Conservation (phyloP, 192 early-diverging fungal genomes). For the Rhizophagus sp. region DNA sequence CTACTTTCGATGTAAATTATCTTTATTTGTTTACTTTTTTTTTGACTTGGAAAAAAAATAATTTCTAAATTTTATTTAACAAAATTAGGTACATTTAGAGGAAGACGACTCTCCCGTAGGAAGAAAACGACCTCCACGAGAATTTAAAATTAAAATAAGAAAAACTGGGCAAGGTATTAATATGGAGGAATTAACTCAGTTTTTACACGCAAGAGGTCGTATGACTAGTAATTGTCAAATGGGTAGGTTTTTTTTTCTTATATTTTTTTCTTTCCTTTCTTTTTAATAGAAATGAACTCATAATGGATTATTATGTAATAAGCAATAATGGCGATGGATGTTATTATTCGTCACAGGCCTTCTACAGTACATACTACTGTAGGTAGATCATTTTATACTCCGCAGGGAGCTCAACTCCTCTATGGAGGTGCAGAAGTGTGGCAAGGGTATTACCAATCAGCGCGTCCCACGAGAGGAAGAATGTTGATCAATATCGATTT, state of each 20-base stretch:
- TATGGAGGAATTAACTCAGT: slow-evolving; percentile 58
- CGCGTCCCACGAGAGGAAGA: slow-evolving; percentile 53
- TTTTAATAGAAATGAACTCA: background rate
- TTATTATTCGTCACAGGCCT: slow-evolving; percentile 78
- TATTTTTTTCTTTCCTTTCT: no score
- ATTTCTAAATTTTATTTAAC: background rate
- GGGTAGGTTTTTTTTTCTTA: background rate
- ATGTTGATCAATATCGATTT: slow-evolving; percentile 76
- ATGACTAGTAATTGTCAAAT: slow-evolving; percentile 42
- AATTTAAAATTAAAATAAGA: slow-evolving; percentile 65
- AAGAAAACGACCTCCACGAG: slow-evolving; percentile 44
- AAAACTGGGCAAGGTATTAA: slow-evolving; percentile 61
- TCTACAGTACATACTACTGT: slow-evolving; percentile 73
- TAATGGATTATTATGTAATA: background rate
- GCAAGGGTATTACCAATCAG: slow-evolving; percentile 90
- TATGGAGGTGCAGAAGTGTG: slow-evolving; percentile 84
- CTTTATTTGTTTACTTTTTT: background rate
- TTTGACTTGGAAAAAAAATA: background rate
- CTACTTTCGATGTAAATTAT: slow-evolving; percentile 56
- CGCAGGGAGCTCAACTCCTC: slow-evolving; percentile 46
- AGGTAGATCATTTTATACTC: slow-evolving; percentile 89
- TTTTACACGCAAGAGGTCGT: slow-evolving; percentile 48
- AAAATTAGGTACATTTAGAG: slow-evolving; percentile 42
- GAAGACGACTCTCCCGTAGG: slow-evolving; percentile 35
- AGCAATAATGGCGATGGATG: slow-evolving; percentile 70